These are phyloP conservation scores for Lyophyllum decastes DNA, from an alignment of 768 basidiomycete genomes.

Conservation along the genomic window DNA sequence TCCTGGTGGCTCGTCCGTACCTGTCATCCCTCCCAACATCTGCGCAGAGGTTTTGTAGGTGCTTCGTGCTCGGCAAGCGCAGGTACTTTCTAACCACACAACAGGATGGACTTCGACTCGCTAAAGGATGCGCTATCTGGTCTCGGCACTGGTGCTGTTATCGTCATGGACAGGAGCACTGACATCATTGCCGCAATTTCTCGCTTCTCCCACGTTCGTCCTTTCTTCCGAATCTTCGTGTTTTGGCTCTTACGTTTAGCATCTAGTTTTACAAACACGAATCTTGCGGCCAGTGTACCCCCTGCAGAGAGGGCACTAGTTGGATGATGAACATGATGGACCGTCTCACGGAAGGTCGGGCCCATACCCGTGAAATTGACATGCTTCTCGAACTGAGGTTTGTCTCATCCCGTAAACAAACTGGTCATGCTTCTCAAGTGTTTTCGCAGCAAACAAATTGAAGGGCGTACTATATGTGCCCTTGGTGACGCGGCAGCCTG, in stretches of 20 bases:
- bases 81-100: slow-evolving; percentile 2
- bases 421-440: neutral
- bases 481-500: slow-evolving; percentile 97
- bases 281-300: slow-evolving; percentile 96
- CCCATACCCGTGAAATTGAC: slow-evolving; percentile 92
- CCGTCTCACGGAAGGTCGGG: slow-evolving; percentile 90
- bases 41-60: slow-evolving; percentile 89
- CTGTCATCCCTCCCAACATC: slow-evolving; percentile 80
- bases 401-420: slow-evolving; percentile 22
- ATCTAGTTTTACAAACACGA: slow-evolving; percentile 95
- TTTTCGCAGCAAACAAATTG: slow-evolving; percentile 82
- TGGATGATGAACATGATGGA: slow-evolving; percentile 99
- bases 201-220: slow-evolving; percentile 76
- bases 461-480: slow-evolving; percentile 96
- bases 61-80: neutral
- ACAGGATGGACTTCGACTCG: slow-evolving; percentile 97
- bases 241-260: neutral
- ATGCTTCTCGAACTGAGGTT: slow-evolving; percentile 96
- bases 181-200: slow-evolving; percentile 95
- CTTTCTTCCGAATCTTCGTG: neutral
- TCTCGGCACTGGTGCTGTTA: slow-evolving; percentile 96
- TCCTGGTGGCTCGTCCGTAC: slow-evolving; percentile 94
- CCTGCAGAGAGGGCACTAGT: slow-evolving; percentile 92
- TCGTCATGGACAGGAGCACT: slow-evolving; percentile 98
- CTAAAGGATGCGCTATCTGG: slow-evolving; percentile 96